phyloP scores from a whole-genome alignment of 495 filamentous ascomycete species.

The Tuber microsphaerosporum region DNA sequence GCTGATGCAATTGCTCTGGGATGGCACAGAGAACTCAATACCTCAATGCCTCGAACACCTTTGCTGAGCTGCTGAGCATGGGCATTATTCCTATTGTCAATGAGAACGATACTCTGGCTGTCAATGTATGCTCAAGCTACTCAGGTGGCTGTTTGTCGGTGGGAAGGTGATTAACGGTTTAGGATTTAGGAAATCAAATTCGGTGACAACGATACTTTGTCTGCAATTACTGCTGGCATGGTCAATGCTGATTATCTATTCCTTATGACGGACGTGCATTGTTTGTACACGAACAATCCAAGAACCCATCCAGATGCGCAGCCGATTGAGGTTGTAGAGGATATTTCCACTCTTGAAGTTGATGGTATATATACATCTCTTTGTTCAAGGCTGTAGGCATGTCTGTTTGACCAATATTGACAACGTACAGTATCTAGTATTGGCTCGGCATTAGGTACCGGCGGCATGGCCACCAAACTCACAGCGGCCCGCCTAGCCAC shows the following conservation, averaged over 20 bases:
- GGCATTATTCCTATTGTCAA: slow-evolving; percentile 97
- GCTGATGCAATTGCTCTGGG: slow-evolving; percentile 6
- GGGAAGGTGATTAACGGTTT: slow-evolving; percentile 15
- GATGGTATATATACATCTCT: slow-evolving; percentile 51
- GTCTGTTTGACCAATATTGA: slow-evolving; percentile 4
- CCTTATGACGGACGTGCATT: slow-evolving; percentile 98
- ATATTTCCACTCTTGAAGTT: slow-evolving; percentile 74
- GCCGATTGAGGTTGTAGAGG: slow-evolving; percentile 86
- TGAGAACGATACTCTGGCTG: slow-evolving; percentile 93
- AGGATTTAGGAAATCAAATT: slow-evolving; percentile 82
- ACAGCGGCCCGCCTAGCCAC: slow-evolving; percentile 89
- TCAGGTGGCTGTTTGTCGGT: neutral
- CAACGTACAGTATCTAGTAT: slow-evolving; percentile 64
- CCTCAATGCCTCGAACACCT: slow-evolving; percentile 89
- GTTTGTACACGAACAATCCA: slow-evolving; percentile 92
- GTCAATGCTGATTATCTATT: slow-evolving; percentile 95
- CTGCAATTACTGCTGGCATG: slow-evolving; percentile 94
- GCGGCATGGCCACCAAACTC: slow-evolving; percentile 97
- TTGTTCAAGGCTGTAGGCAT: neutral
- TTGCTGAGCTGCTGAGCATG: slow-evolving; percentile 84
- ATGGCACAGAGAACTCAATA: slow-evolving; percentile 74
- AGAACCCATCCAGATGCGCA: slow-evolving; percentile 73
- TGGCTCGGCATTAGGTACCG: slow-evolving; percentile 85
- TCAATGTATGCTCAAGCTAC: slow-evolving; percentile 53
- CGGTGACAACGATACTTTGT: slow-evolving; percentile 95